These are phyloP conservation scores for Cladosporium colombiae DNA, from an alignment of 2,329 filamentous ascomycete species.

Conservation along the genomic window DNA sequence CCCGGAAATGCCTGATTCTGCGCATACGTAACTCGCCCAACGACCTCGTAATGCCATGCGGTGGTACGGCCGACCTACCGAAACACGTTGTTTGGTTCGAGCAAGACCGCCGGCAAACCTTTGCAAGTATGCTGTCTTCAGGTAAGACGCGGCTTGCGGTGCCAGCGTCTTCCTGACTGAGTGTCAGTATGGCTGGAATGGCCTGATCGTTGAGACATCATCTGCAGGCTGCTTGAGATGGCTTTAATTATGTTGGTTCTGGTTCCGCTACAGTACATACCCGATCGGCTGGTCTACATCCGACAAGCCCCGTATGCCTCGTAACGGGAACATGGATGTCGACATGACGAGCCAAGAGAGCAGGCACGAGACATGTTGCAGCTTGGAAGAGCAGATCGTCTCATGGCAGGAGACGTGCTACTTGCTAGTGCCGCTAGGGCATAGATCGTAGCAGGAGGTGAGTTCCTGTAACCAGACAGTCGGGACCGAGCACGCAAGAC, in stretches of 20 bases:
- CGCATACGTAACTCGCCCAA: not conserved
- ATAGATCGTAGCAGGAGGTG: not conserved
- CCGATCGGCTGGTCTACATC: not conserved
- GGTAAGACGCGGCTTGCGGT: not conserved
- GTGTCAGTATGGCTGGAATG: not conserved
- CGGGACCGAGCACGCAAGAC: not conserved
- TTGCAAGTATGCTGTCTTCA: not conserved
- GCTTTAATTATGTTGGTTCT: not conserved
- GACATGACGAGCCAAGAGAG: not conserved
- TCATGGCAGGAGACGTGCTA: not conserved
- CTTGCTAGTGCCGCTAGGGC: not conserved
- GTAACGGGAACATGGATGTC: not conserved
- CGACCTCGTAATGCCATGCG: not conserved
- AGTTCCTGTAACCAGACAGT: not conserved
- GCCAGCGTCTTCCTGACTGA: not conserved
- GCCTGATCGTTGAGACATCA: not conserved
- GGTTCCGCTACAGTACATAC: not conserved
- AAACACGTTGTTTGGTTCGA: not conserved
- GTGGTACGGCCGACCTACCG: not conserved
- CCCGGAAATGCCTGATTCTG: not conserved
- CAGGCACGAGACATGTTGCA: not conserved
- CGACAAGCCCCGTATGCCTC: not conserved
- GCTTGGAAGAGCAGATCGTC: not conserved
- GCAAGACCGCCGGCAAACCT: not conserved
- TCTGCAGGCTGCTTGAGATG: not conserved